Evolutionary conservation across 257 asterid species (phyloP), one percentile per base, ranked within the genome.

Genomic region (Penstemon newberryi): DNA sequence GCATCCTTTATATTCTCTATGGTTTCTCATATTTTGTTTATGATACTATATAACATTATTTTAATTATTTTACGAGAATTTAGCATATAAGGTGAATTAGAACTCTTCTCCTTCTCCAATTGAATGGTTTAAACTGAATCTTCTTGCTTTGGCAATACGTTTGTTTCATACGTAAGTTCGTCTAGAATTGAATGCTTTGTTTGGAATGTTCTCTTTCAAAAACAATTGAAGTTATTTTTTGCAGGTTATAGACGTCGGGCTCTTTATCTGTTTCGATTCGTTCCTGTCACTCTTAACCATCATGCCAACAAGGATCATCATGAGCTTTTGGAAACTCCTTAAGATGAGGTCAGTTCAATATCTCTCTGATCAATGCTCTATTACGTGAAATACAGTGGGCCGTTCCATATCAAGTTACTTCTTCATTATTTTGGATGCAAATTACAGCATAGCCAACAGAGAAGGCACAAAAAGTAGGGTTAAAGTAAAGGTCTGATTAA

Each of bases 191-290:
- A 67, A 6, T 47, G 56, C 65, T 62, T 62, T 60, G 47, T 67
- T 47, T 59, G 54, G 69, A 61, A 10, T 60, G 33, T 67, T 49
- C 69, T 40, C 36, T 73, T 37, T 10, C 25, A 53, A 60, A 51
- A 56, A 73, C 36, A 18, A 54, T 36, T 70, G 33, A 36, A 45
- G 44, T 66, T 40, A 37, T 71, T 60, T 79, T 64, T 73, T 84
- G 90, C 96, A 94, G 99, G 88, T 94, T 75, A 91, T 94, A 78
- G 69, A 85, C 75, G 83, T 94, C 55, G 98, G 99, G 37, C 80
- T 82, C 79, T 91, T 89, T 81, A 95, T 94, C 43, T 94, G 99
- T 85, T 70, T 94, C 67, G 99, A 94, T 81, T 87, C 99, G 13
- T 94, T 94, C 80, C 84, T 94, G 42, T 91, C 98, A 63, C 84